Conservation (phyloP, 2,329 filamentous ascomycete genomes). For the Microdochium paspali region DNA sequence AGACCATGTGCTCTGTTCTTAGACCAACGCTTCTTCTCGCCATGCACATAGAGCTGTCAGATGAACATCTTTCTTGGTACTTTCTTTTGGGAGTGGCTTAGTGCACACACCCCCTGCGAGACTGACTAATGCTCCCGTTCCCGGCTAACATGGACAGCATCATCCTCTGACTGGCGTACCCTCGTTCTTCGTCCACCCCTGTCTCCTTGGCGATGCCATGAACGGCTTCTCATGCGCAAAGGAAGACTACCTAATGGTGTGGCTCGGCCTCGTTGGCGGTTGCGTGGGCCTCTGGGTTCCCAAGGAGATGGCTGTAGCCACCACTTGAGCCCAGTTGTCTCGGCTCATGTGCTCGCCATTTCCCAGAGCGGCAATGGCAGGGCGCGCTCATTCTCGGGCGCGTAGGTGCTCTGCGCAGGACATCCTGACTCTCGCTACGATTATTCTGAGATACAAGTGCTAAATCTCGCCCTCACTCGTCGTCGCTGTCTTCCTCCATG, state of each 20-base stretch:
- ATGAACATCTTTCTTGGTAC: too few species aligned
- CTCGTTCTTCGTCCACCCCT: conserved; percentile 88
- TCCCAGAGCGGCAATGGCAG: too few species aligned
- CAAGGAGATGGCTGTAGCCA: conserved; percentile 48
- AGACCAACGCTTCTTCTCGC: not conserved
- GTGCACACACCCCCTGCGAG: not conserved
- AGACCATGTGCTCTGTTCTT: not conserved
- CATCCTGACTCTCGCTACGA: too few species aligned
- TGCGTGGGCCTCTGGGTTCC: conserved; percentile 74
- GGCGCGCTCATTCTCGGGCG: too few species aligned
- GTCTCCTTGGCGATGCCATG: conserved; percentile 78
- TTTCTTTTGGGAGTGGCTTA: too few species aligned
- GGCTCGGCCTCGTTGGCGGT: conserved; percentile 80
- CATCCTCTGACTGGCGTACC: conserved; percentile 74
- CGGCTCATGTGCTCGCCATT: conserved; percentile 3
- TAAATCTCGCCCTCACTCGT: conserved; percentile 53
- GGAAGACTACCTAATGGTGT: conserved; percentile 71
- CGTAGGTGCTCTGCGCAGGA: too few species aligned
- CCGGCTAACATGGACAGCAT: conserved; percentile 40
- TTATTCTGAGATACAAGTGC: not conserved
- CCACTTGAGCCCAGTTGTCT: not conserved
- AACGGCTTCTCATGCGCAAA: conserved; percentile 49
- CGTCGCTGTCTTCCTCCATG: conserved; percentile 62
- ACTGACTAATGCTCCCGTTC: not conserved
- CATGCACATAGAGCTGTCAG: too few species aligned